Conservation (phyloP, 345 rosid genomes). For the Rubroshorea leprosula region DNA sequence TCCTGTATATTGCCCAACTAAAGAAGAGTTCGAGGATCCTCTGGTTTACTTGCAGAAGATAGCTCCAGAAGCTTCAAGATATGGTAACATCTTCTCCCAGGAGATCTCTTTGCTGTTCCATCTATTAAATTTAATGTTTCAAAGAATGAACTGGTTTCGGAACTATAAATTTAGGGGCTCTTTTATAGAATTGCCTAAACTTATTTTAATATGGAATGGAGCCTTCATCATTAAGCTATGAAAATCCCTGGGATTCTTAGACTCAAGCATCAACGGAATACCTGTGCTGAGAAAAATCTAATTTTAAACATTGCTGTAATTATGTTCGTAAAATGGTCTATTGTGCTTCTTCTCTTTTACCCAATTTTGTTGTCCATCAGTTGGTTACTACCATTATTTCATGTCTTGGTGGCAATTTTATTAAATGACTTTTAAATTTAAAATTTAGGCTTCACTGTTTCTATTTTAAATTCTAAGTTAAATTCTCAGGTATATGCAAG, state of each 20-base stretch:
- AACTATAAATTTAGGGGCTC: not conserved
- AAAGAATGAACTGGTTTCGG: not conserved
- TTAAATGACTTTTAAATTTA: not conserved
- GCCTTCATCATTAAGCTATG: not conserved
- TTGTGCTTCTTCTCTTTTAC: not conserved
- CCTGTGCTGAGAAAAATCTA: not conserved
- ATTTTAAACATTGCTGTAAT: too few relatives aligned
- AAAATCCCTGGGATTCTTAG: not conserved
- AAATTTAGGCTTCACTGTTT: not conserved
- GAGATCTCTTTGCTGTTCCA: not conserved
- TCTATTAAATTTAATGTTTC: not conserved
- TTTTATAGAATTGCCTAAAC: not conserved
- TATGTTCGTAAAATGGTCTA: not conserved
- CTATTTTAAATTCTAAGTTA: not conserved
- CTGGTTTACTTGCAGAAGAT: conserved; percentile 83
- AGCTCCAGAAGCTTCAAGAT: conserved; percentile 89
- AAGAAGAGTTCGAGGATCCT: conserved; percentile 96
- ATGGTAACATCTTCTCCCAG: conserved; percentile 48
- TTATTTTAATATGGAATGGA: not conserved
- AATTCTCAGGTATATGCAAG: conserved; percentile 80
- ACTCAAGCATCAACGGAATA: not conserved
- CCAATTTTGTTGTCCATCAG: not conserved
- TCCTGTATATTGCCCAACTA: conserved; percentile 90
- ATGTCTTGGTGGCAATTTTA: not conserved
- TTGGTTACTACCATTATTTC: not conserved